Percentiles rank a stretch among this genome's conserved stretches.
Conservation (phyloP, 768 basidiomycete genomes). For the Rhizopogon vinicolor region DNA sequence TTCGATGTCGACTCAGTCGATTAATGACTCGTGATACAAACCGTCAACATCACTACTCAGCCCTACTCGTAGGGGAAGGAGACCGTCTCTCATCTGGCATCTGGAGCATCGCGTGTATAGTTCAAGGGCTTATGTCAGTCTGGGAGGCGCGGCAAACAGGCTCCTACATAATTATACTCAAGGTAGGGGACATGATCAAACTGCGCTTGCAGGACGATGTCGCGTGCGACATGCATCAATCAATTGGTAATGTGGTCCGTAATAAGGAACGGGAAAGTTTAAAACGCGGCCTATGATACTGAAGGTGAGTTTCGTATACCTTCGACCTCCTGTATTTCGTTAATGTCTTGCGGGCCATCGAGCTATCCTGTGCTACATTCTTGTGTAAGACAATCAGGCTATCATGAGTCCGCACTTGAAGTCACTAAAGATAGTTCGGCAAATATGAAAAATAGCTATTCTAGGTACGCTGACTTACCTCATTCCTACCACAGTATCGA, state of each 20-base stretch:
- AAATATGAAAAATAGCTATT: constrained; percentile 99
- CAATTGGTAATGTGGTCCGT: constrained; percentile 84
- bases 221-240: constrained; percentile 94
- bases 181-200: constrained; percentile 89
- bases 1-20: too few species aligned
- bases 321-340: background rate
- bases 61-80: too few species aligned
- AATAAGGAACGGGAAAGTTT: constrained; percentile 84
- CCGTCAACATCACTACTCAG: too few species aligned
- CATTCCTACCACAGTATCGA: background rate
- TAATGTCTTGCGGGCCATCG: constrained; percentile 55
- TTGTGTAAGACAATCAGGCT: constrained; percentile 96
- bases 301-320: constrained; percentile 52
- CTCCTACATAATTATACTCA: constrained; percentile 43
- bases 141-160: constrained; percentile 94
- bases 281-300: constrained; percentile 43
- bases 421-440: constrained; percentile 83
- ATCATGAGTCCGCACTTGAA: constrained; percentile 93
- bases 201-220: constrained; percentile 79
- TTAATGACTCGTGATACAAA: background rate
- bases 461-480: constrained; percentile 50
- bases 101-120: constrained; percentile 81
- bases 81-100: too few species aligned
- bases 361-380: constrained; percentile 84
- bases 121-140: constrained; percentile 77